These are phyloP conservation scores for Gillenia trifoliata DNA, from an alignment of 306 rosid species.

Conservation along the genomic window DNA sequence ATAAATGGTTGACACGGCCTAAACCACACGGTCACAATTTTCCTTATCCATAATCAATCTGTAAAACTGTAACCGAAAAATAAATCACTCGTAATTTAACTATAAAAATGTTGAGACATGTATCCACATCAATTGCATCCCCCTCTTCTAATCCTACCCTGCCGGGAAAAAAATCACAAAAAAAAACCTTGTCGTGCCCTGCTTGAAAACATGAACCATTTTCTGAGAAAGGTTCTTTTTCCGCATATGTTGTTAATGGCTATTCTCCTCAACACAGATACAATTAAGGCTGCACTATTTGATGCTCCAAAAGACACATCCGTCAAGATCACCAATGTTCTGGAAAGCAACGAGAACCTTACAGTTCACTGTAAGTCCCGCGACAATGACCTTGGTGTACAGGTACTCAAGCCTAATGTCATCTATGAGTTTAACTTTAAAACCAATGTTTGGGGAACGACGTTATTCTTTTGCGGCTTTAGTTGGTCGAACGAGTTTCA, in stretches of 20 bases:
- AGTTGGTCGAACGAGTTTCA: background rate
- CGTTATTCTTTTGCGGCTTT: background rate
- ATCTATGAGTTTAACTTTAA: background rate
- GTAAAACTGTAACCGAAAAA: no score
- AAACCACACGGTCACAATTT: no score
- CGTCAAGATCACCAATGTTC: background rate
- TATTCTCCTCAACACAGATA: background rate
- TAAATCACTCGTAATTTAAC: no score
- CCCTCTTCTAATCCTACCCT: no score
- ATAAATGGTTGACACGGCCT: no score
- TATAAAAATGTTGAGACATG: no score
- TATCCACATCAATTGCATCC: no score
- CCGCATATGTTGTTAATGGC: background rate
- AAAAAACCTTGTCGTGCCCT: background rate
- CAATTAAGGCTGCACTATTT: background rate
- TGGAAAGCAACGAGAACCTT: background rate
- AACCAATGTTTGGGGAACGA: background rate
- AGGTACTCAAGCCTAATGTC: background rate
- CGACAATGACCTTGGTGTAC: background rate
- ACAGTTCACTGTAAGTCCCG: background rate
- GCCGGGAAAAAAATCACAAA: no score
- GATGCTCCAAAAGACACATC: background rate
- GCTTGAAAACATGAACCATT: background rate
- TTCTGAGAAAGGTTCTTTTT: background rate
- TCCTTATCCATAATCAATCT: no score